Evolutionary conservation across 257 asterid genomes (phyloP), one percentile per base, ranked within the genome.

Genomic region (Plantago ovata): DNA sequence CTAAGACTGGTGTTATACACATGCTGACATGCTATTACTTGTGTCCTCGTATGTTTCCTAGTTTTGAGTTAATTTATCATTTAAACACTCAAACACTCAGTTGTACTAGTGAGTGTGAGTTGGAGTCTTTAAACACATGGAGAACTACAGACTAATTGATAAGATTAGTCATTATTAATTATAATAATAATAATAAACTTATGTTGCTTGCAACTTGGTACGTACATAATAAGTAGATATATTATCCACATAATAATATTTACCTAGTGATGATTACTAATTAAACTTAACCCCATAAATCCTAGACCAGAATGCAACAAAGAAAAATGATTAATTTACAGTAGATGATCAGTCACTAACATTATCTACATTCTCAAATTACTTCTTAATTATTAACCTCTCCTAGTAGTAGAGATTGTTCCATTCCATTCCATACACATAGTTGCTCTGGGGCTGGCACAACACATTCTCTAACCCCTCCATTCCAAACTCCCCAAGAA

Each of bases 401-500:
- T 28, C 43, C 21, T 61, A 22, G 39, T 58, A 62, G 60, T 72
- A 76, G 18, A 79, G 3, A 54, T 60, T 66, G 54, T 62, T 75
- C 81, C 83, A 79, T 21, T 69, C 65, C 10, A 62, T 33, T 14
- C 58, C 69, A 24, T 71, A 49, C 6, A 38, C 56, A 42, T 69
- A 60, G 50, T 55, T 69, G 9, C 38, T 60, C 3, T 75, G 71
- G 1, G 73, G 75, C 52, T 53, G 48, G 43, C 69, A 69, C 39
- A 85, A 66, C 58, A 74, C 77, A 11, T 74, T 64, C 9, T 73
- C 81, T n/a, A 82, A 45, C 19, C 80, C 80, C 7, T 70, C 79
- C 74, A 78, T 67, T n/a, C 80, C 84, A 36, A 74, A 78, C 16
- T 70, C 95, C 13, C 80, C 84, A 0, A 75, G 46, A 58, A 73